Percentiles rank a stretch among this genome's conserved stretches.
Conservation (phyloP, 2,329 filamentous ascomycete genomes). For the Neophaeococcomyces aloes region DNA sequence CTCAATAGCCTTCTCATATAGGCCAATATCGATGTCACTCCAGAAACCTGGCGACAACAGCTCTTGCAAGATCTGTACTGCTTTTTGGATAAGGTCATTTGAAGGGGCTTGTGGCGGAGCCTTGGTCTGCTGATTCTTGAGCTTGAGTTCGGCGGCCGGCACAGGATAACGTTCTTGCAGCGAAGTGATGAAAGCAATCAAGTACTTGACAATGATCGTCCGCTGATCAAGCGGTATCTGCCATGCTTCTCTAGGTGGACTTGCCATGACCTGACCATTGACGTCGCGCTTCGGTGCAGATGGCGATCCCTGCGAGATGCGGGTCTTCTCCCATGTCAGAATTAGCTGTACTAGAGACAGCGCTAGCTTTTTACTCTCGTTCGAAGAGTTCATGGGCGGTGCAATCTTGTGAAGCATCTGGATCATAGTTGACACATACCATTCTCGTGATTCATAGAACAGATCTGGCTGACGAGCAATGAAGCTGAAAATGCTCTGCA, state of each 20-base stretch:
- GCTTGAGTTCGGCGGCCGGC: conserved; percentile 44
- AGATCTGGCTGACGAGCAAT: conserved; percentile 82
- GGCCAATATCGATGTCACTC: conserved; percentile 82
- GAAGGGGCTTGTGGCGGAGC: conserved; percentile 43
- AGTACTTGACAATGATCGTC: conserved; percentile 80
- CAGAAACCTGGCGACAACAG: conserved; percentile 79
- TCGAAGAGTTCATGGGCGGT: conserved; percentile 68
- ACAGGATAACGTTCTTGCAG: conserved; percentile 75
- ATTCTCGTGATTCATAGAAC: conserved; percentile 90
- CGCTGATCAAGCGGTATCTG: conserved; percentile 55
- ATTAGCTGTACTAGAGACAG: conserved; percentile 84
- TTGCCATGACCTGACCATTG: conserved; percentile 44
- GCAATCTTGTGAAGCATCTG: conserved; percentile 82
- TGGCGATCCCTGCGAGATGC: conserved; percentile 41
- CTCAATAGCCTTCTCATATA: conserved; percentile 84
- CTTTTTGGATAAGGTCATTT: conserved; percentile 75
- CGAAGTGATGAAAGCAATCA: conserved; percentile 89
- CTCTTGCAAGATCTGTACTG: conserved; percentile 69
- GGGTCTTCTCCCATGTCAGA: conserved; percentile 82
- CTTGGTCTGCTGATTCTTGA: conserved; percentile 31
- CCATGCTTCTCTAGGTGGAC: conserved; percentile 25
- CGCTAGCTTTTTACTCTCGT: conserved; percentile 83
- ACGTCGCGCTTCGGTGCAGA: conserved; percentile 27
- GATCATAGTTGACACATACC: conserved; percentile 81
- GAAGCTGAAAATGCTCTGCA: conserved; percentile 96